Percentiles rank a stretch among this genome's conserved stretches.
Evolutionary conservation across 805 yeast species (phyloP).

Genomic region (Hermanozyma aechmeae): DNA sequence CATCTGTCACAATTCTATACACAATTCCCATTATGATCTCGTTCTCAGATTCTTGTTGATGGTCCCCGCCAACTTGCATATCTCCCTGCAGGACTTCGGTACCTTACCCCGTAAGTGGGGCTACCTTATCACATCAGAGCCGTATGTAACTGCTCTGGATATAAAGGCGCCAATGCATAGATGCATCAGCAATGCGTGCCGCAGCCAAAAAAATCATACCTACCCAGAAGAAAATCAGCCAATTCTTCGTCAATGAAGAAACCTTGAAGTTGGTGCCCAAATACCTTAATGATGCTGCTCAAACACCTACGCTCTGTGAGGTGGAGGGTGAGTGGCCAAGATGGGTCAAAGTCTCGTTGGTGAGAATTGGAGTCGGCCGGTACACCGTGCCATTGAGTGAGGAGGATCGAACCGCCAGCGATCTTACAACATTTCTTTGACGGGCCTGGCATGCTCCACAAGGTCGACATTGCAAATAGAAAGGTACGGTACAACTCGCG

Average conservation of each 20-base stretch:
- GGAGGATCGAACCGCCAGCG: not conserved
- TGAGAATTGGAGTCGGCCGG: not conserved
- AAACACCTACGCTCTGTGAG: not conserved
- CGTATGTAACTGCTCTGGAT: too few species aligned
- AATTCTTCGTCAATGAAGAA: not conserved
- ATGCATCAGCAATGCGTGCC: too few species aligned
- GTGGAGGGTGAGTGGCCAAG: not conserved
- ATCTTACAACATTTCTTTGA: not conserved
- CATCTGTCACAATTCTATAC: too few species aligned
- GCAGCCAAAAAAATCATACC: not conserved
- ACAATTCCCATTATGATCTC: too few species aligned
- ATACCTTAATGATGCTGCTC: not conserved
- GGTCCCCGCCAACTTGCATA: too few species aligned
- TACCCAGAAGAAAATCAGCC: not conserved
- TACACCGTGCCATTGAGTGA: not conserved
- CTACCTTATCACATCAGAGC: too few species aligned
- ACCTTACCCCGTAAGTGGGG: too few species aligned
- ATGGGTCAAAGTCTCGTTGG: constrained; percentile 1
- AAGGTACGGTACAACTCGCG: constrained; percentile 1
- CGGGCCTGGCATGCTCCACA: not conserved
- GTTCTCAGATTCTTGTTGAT: too few species aligned
- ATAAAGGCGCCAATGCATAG: too few species aligned
- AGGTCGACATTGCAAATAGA: not conserved
- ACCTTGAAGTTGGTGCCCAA: not conserved
- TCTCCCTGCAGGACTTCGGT: too few species aligned